A percentile compares a stretch with the other conserved stretches of the same genome.
Conservation (phyloP, 139 green algal genomes). For the Penium margaritaceum region DNA sequence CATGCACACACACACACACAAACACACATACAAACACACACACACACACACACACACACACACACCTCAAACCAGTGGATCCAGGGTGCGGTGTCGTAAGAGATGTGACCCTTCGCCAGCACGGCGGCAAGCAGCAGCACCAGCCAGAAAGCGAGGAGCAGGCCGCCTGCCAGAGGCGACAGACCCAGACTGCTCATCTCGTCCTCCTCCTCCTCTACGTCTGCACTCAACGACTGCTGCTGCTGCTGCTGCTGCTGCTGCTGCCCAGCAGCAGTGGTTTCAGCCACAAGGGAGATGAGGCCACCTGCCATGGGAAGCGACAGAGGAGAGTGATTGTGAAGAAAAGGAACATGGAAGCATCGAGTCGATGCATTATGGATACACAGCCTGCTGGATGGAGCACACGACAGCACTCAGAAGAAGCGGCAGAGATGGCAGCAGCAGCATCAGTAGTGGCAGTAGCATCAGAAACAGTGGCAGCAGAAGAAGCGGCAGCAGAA, state of each 20-base stretch:
- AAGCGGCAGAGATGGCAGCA: no score
- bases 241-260: no score
- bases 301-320: background rate
- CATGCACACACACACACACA: no score
- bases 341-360: background rate
- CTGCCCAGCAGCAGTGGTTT: background rate
- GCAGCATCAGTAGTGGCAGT: no score
- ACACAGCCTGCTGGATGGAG: no score
- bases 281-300: background rate
- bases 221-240: no score
- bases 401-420: no score
- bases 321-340: background rate
- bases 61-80: conserved; percentile 58
- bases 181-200: conserved; percentile 5
- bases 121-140: background rate
- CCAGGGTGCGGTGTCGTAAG: conserved; percentile 52
- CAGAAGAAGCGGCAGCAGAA: no score
- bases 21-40: no score
- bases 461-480: no score
- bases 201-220: no score
- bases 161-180: background rate
- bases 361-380: no score
- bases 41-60: background rate
- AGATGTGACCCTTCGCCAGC: background rate
- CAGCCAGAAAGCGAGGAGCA: conserved; percentile 10